These are phyloP conservation scores for Acephala macrosclerotiorum DNA, from an alignment of 2,329 filamentous ascomycete species.

Conservation along the genomic window DNA sequence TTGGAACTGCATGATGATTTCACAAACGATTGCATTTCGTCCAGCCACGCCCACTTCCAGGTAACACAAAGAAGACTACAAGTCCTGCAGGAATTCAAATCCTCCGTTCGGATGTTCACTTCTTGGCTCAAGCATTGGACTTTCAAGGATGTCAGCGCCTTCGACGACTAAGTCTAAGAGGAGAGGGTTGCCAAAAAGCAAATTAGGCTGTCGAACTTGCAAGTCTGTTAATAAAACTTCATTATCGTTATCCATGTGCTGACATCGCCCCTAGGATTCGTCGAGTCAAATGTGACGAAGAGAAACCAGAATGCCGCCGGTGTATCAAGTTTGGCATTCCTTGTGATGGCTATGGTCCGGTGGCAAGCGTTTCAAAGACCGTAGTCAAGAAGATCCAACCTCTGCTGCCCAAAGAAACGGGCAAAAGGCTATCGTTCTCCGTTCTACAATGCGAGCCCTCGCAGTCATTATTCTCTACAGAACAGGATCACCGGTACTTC, in stretches of 20 bases:
- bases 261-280: slow-evolving; percentile 24
- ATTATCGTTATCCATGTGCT: not conserved
- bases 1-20: not conserved
- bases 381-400: not conserved
- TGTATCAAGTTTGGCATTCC: slow-evolving; percentile 32
- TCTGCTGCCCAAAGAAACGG: slow-evolving; percentile 11
- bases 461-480: slow-evolving; percentile 16
- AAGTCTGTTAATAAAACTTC: slow-evolving; percentile 17
- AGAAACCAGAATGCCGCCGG: slow-evolving; percentile 30
- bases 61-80: not conserved
- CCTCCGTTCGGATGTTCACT: not conserved
- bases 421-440: not conserved
- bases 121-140: not conserved
- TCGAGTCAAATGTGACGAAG: slow-evolving; percentile 36
- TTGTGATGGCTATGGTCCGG: slow-evolving; percentile 33
- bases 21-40: too few species aligned
- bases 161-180: slow-evolving; percentile 12
- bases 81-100: not conserved
- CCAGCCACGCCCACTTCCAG: too few species aligned
- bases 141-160: not conserved
- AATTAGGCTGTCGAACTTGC: slow-evolving; percentile 26
- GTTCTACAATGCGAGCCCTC: slow-evolving; percentile 8
- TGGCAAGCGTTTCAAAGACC: not conserved
- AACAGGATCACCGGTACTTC: slow-evolving; percentile 31
- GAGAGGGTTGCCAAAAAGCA: slow-evolving; percentile 24